phyloP scores from a whole-genome alignment of 495 filamentous ascomycete species.

The Cudoniella acicularis region DNA sequence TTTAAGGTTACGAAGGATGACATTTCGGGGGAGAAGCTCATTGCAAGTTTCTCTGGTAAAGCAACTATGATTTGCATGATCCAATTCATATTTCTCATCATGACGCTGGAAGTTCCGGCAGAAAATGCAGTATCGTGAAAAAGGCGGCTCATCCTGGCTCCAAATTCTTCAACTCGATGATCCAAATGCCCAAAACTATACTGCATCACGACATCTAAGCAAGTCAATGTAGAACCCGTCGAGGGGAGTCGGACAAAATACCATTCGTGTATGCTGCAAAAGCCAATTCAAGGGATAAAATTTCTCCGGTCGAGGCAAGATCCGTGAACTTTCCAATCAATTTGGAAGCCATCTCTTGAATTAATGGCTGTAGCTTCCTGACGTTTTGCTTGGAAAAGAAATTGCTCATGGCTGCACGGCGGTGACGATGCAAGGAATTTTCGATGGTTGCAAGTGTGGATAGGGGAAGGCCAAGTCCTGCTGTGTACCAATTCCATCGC shows the following conservation, averaged over 20 bases:
- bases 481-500: not conserved
- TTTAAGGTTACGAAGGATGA: not conserved
- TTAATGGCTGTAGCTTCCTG: not conserved
- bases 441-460: conserved; percentile 39
- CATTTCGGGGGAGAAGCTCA: not conserved
- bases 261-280: not conserved
- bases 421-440: conserved; percentile 37
- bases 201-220: conserved; percentile 1
- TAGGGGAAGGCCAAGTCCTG: not conserved
- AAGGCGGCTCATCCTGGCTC: not conserved
- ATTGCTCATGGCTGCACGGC: conserved; percentile 32
- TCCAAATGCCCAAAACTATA: not conserved
- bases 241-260: no score
- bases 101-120: not conserved
- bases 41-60: not conserved
- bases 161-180: conserved; percentile 5
- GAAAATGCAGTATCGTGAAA: not conserved
- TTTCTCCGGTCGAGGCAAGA: not conserved
- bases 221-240: no score
- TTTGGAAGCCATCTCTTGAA: not conserved
- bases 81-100: conserved; percentile 4
- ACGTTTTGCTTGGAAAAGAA: conserved; percentile 30
- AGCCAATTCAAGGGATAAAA: not conserved
- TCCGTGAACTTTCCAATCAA: not conserved
- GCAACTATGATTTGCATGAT: not conserved